Base-by-base conservation (phyloP, 1,284 basidiomycete genomes). In the Cryptococcus sp. region DNA sequence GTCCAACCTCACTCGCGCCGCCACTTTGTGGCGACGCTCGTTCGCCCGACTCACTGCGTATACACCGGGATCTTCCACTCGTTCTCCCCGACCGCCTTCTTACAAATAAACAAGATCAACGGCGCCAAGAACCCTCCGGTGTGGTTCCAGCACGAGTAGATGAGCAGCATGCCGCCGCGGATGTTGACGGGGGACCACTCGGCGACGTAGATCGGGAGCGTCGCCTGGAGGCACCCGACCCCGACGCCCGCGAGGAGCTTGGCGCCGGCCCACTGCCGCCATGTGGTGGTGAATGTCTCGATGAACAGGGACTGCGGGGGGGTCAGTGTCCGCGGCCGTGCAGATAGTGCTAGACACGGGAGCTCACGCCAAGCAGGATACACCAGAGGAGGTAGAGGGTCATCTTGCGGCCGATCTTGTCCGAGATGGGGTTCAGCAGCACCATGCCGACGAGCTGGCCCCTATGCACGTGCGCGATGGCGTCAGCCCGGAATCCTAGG, bases 161-260 rank as follows among this genome's bases (percentile, higher is more conserved):
- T 46, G 9, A 53, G 42, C 20, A 60, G 46, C 63, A 59, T 61
- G 21, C 47, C 42, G 38, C 64, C 64, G 23, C 64, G 57, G 48
- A 63, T 59, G 23, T 58, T 59, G 51, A 40, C 51, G 13, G 56
- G 56, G 33, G 56, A 46, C 56, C 56, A 57, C 21, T 57, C 56
- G 15, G 63, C 46, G 37, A 65, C 55, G 53, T 65, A 67, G 44
- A 60, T 59, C 1, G 60, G 60, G 18, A 60, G 40, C 6, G 59
- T 63, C 18, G 54, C 46, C 50, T 68, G 62, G 21, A 63, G 53
- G 39, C 47, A 53, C 15, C 66, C 63, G 38, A 67, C 55, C 16
- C 61, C 65, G 39, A 59, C 37, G 35, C 66, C 66, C 28, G 58
- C 53, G 23, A 65, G 52, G 9, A 67, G 49, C 44, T 65, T 64